Percentiles rank a stretch among this genome's conserved stretches.
Conservation (phyloP, 140 eudicot genomes). For the Anethum foeniculum region DNA sequence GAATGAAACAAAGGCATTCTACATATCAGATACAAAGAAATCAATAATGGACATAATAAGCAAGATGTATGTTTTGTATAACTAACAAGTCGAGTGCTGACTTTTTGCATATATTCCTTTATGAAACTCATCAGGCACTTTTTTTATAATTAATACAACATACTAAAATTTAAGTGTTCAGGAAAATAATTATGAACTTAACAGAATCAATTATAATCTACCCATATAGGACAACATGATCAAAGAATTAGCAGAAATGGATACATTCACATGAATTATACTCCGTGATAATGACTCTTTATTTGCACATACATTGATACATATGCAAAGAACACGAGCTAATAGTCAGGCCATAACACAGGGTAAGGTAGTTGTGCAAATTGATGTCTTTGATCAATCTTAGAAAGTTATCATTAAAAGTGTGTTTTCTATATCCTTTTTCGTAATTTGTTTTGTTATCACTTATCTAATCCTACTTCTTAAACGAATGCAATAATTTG, state of each 20-base stretch:
- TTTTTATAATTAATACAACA: background rate
- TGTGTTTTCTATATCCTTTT: background rate
- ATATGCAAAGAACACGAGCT: background rate
- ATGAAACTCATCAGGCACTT: background rate
- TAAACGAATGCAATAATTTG: background rate
- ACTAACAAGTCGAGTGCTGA: background rate
- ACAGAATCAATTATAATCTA: background rate
- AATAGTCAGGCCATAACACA: background rate
- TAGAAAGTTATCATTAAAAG: background rate
- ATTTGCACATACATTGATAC: background rate
- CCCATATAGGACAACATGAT: background rate
- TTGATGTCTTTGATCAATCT: background rate
- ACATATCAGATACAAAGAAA: background rate
- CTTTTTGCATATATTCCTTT: background rate
- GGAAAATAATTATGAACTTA: too few relatives aligned
- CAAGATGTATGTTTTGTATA: background rate
- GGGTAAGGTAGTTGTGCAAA: background rate
- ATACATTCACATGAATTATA: background rate
- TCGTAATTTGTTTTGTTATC: background rate
- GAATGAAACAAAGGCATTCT: background rate
- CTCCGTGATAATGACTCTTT: background rate
- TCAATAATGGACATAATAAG: background rate
- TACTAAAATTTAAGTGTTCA: background rate
- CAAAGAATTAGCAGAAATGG: background rate
- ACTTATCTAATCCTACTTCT: background rate